Percentiles rank a stretch among this genome's conserved stretches.
Evolutionary conservation across 495 filamentous ascomycete species (phyloP).

Genomic region (Xylaria sp.): DNA sequence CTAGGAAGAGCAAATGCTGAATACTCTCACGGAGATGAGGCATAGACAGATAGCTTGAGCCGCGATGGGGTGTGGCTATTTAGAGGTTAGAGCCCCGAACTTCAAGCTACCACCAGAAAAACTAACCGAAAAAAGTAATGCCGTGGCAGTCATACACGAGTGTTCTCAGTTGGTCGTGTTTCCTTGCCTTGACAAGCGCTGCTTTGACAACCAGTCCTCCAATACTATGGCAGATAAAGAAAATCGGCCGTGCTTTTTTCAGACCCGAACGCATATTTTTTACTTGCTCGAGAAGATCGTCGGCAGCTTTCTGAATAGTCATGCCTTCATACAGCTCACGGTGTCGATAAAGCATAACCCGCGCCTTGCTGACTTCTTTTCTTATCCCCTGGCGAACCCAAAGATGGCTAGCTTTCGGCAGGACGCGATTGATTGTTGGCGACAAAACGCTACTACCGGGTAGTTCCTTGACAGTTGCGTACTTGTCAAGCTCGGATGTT

Average conservation of each 20-base stretch:
- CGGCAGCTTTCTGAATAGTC: conserved; percentile 56
- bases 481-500: conserved; percentile 32
- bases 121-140: conserved; percentile 65
- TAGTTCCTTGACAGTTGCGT: conserved; percentile 39
- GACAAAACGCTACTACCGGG: conserved; percentile 38
- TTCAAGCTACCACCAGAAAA: background rate
- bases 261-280: conserved; percentile 45
- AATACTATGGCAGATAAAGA: conserved; percentile 72
- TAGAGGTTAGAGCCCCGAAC: conserved; percentile 25
- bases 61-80: conserved; percentile 66
- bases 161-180: conserved; percentile 44
- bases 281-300: conserved; percentile 57
- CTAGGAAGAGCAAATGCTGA: conserved; percentile 60
- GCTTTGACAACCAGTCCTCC: conserved; percentile 67
- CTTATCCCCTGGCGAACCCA: conserved; percentile 55
- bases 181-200: conserved; percentile 59
- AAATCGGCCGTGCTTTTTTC: conserved; percentile 57
- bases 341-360: conserved; percentile 64
- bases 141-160: conserved; percentile 66
- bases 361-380: conserved; percentile 47
- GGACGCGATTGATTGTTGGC: conserved; percentile 41
- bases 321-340: conserved; percentile 55
- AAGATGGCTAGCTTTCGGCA: conserved; percentile 39
- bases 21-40: conserved; percentile 62
- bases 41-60: conserved; percentile 69